Evolutionary conservation across 2,329 filamentous ascomycete species (phyloP).

Genomic region (Trematosphaeria pertusa): DNA sequence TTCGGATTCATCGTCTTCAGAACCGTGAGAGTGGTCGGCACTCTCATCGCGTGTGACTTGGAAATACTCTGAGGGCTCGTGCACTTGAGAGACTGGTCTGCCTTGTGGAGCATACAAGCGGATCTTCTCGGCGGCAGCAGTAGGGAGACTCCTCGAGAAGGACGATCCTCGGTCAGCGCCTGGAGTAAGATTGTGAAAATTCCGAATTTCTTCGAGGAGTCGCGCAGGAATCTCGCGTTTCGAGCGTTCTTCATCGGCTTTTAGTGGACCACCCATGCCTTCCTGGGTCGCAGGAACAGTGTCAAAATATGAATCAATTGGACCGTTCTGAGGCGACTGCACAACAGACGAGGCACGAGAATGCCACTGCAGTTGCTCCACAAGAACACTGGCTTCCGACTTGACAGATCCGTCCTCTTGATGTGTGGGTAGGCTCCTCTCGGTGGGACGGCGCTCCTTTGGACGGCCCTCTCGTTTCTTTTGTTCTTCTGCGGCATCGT

Average conservation of each 20-base stretch:
- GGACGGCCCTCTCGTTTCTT: constrained; percentile 57
- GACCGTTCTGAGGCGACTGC: constrained; percentile 30
- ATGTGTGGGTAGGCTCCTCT: constrained; percentile 31
- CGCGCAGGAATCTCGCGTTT: constrained; percentile 52
- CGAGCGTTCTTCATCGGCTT: constrained; percentile 8
- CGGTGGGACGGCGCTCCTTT: constrained; percentile 44
- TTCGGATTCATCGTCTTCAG: constrained; percentile 70
- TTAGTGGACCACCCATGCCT: constrained; percentile 2
- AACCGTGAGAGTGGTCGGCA: constrained; percentile 34
- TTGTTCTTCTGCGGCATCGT: constrained; percentile 61
- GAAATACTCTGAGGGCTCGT: constrained; percentile 40
- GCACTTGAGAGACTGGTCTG: constrained; percentile 24
- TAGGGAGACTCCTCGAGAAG: constrained; percentile 60
- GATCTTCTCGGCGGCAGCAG: constrained; percentile 44
- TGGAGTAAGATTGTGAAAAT: constrained; percentile 60
- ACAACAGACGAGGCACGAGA: constrained; percentile 34
- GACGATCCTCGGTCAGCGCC: constrained; percentile 54
- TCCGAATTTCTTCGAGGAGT: constrained; percentile 64
- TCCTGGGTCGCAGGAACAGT: constrained; percentile 17
- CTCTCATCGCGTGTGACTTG: constrained; percentile 25
- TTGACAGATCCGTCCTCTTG: constrained; percentile 33
- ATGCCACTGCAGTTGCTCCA: constrained; percentile 26
- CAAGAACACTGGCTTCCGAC: constrained; percentile 18
- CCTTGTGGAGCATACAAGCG: constrained; percentile 27
- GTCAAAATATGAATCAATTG: constrained; percentile 39